Percentiles rank a stretch among this genome's conserved stretches.
Evolutionary conservation across 2,329 filamentous ascomycete genomes (phyloP).

Genomic region (Laburnicola sp.): DNA sequence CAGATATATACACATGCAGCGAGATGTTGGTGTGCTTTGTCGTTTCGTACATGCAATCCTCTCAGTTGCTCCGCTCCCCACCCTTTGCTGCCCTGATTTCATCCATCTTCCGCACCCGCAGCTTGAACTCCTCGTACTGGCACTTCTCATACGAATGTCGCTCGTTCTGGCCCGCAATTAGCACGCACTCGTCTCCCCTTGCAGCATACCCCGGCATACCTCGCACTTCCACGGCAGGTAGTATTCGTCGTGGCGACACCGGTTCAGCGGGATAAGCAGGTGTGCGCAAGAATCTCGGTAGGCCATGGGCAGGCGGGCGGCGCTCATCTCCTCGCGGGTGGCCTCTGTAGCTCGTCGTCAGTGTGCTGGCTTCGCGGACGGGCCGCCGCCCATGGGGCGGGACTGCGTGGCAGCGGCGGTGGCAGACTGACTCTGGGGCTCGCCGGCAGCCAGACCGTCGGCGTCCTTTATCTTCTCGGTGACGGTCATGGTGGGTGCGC

Average conservation of each 20-base stretch:
- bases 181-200: conserved; percentile 8
- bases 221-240: conserved; percentile 98
- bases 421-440: conserved; percentile 35
- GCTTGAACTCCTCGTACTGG: conserved; percentile 99
- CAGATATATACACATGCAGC: conserved; percentile 44
- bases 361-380: conserved; percentile 27
- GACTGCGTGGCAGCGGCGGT: conserved; percentile 9
- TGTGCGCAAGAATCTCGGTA: conserved; percentile 97
- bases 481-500: conserved; percentile 44
- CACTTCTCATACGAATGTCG: conserved; percentile 98
- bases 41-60: background rate
- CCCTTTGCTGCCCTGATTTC: conserved; percentile 85
- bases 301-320: conserved; percentile 80
- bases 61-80: conserved; percentile 80
- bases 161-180: conserved; percentile 68
- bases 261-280: conserved; percentile 92
- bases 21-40: background rate
- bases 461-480: conserved; percentile 53
- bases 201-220: conserved; percentile 59
- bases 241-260: conserved; percentile 87
- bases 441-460: conserved; percentile 49
- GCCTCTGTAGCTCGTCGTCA: conserved; percentile 60
- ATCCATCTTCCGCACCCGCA: conserved; percentile 97
- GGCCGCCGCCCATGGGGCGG: conserved; percentile 20
- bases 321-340: conserved; percentile 90